Conservation (phyloP, 345 rosid genomes). For the Lumnitzera racemosa region DNA sequence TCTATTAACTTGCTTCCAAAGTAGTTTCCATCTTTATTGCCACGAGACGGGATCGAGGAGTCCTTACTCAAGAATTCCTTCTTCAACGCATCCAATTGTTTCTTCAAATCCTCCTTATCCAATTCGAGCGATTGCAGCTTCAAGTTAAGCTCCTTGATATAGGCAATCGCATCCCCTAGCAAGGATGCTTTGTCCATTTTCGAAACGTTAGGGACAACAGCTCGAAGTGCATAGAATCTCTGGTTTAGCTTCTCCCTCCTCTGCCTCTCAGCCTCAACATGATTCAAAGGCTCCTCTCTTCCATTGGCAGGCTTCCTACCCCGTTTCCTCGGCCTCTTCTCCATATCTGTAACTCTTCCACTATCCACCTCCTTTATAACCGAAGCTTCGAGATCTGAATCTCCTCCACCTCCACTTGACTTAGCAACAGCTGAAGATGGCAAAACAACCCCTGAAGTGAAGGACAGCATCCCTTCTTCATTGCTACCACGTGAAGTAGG, state of each 20-base stretch:
- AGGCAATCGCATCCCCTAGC: conserved; percentile 81
- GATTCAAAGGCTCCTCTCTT: conserved; percentile 92
- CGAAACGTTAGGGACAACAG: conserved; percentile 89
- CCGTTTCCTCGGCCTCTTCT: conserved; percentile 76
- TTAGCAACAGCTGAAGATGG: conserved; percentile 49
- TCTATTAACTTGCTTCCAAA: conserved; percentile 38
- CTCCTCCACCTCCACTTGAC: conserved; percentile 48
- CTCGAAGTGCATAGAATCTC: conserved; percentile 74
- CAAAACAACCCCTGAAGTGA: conserved; percentile 59
- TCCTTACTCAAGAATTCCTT: conserved; percentile 35
- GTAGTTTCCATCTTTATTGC: conserved; percentile 28
- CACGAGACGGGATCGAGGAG: conserved; percentile 12
- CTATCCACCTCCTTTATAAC: conserved; percentile 64
- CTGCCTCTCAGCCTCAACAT: conserved; percentile 97
- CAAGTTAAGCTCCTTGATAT: conserved; percentile 72
- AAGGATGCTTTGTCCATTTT: conserved; percentile 99
- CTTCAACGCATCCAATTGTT: conserved; percentile 47
- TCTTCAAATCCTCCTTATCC: conserved; percentile 60
- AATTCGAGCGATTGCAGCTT: conserved; percentile 51
- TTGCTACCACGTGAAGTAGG: conserved; percentile 54
- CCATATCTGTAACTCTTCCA: conserved; percentile 55
- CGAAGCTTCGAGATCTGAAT: conserved; percentile 92
- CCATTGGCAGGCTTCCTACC: conserved; percentile 98
- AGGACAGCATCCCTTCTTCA: conserved; percentile 84
- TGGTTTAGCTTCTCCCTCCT: conserved; percentile 97